phyloP scores from a whole-genome alignment of 768 basidiomycete genomes.

The Rhodotorula babjevae region DNA sequence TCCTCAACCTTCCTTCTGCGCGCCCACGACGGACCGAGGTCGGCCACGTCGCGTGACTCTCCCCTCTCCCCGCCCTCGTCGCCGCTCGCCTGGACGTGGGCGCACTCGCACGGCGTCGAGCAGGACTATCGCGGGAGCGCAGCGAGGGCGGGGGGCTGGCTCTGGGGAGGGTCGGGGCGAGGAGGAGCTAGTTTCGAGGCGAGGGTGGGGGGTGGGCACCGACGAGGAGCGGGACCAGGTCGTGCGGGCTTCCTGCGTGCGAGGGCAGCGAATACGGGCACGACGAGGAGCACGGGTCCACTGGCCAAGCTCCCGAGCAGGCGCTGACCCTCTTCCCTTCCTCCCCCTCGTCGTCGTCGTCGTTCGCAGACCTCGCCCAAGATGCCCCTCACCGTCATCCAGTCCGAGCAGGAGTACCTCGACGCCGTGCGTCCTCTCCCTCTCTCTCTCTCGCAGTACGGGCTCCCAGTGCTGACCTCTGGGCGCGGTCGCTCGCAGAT shows the following conservation, averaged over 20 bases:
- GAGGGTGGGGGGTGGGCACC: too few species aligned
- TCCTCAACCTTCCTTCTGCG: not conserved
- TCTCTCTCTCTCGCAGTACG: not conserved
- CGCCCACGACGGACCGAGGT: too few species aligned
- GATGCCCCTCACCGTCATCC: constrained; percentile 31
- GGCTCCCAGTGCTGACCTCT: too few species aligned
- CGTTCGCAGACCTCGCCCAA: not conserved
- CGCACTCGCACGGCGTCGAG: not conserved
- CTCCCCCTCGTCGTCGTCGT: too few species aligned
- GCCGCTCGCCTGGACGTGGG: not conserved
- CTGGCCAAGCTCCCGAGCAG: not conserved
- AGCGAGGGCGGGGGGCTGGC: too few species aligned
- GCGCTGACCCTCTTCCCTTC: too few species aligned
- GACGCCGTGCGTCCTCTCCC: constrained; percentile 14
- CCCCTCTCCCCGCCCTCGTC: not conserved
- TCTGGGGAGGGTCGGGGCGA: too few species aligned
- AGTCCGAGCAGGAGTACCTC: constrained; percentile 25
- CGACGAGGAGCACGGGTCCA: too few species aligned
- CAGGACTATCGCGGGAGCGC: not conserved
- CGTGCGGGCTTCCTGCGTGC: too few species aligned
- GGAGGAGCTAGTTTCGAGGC: too few species aligned
- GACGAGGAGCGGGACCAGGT: too few species aligned
- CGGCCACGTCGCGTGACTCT: not conserved
- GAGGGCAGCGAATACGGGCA: too few species aligned
- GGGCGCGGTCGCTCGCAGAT: constrained; percentile 3